Conservation (phyloP, 768 basidiomycete genomes). For the Naematelia encephala region DNA sequence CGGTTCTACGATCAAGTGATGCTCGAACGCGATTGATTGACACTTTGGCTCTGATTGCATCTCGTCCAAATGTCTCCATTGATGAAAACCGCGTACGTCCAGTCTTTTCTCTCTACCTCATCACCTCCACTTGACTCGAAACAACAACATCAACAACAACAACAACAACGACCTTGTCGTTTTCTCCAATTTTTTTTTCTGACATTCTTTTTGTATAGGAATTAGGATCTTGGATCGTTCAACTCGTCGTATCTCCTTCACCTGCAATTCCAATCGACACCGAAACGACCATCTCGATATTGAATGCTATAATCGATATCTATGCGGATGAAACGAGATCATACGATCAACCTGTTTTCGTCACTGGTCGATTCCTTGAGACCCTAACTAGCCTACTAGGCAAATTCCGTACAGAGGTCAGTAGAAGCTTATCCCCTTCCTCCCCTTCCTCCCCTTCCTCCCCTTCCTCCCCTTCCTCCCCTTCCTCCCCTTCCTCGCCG, state of each 20-base stretch:
- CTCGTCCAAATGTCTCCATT: constrained; percentile 60
- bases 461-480: background rate
- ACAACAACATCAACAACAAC: too few species aligned
- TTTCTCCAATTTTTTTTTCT: too few species aligned
- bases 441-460: background rate
- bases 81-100: constrained; percentile 62
- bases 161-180: too few species aligned
- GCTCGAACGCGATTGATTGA: constrained; percentile 77
- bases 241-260: constrained; percentile 54
- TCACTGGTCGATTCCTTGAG: constrained; percentile 36
- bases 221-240: constrained; percentile 48
- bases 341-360: constrained; percentile 61
- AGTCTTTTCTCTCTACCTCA: constrained; percentile 6
- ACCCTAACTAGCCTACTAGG: constrained; percentile 39
- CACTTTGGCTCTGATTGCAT: constrained; percentile 78
- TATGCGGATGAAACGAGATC: constrained; percentile 80
- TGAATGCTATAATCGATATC: constrained; percentile 83
- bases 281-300: constrained; percentile 71
- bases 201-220: background rate
- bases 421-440: constrained; percentile 12
- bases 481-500: too few species aligned
- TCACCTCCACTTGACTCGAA: background rate
- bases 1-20: constrained; percentile 57
- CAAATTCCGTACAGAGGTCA: constrained; percentile 48
- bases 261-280: constrained; percentile 55